These are phyloP conservation scores for Mycocentrospora acerina DNA, from an alignment of 2,329 filamentous ascomycete species.

Conservation along the genomic window DNA sequence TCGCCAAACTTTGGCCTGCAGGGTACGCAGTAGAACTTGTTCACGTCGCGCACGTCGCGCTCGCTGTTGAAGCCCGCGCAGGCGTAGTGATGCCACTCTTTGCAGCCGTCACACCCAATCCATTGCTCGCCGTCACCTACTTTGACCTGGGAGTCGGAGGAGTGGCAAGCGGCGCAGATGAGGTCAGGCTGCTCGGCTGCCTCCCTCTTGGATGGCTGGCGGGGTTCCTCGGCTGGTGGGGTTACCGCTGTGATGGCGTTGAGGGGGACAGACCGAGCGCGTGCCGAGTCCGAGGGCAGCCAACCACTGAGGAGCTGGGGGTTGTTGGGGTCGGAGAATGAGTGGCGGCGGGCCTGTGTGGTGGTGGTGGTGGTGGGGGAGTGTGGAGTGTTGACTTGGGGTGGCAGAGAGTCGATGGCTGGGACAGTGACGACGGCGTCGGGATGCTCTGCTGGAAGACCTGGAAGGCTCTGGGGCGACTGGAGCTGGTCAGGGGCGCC, in stretches of 20 bases:
- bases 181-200: conserved; percentile 42
- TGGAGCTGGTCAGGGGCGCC: conserved; percentile 32
- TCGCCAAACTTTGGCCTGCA: conserved; percentile 63
- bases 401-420: conserved; percentile 6
- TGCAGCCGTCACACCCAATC: conserved; percentile 70
- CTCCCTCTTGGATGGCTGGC: conserved; percentile 10
- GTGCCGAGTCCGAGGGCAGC: conserved; percentile 9
- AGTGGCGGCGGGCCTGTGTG: conserved; percentile 30
- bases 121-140: conserved; percentile 60
- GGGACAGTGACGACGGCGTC: conserved; percentile 9
- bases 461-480: conserved; percentile 33
- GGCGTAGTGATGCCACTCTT: conserved; percentile 67
- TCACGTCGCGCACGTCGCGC: conserved; percentile 64
- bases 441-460: conserved; percentile 27
- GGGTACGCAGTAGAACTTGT: conserved; percentile 65
- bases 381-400: conserved; percentile 12
- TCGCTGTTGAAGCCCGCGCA: conserved; percentile 68
- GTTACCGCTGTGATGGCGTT: conserved; percentile 15
- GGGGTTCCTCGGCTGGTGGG: conserved; percentile 9
- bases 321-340: conserved; percentile 24
- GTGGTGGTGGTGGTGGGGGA: conserved; percentile 3
- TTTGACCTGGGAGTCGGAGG: conserved; percentile 54
- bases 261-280: conserved; percentile 37
- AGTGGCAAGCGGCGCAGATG: conserved; percentile 59
- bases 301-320: conserved; percentile 6